Conservation (phyloP, 305 asterid species). For the Coffea humblotiana region DNA sequence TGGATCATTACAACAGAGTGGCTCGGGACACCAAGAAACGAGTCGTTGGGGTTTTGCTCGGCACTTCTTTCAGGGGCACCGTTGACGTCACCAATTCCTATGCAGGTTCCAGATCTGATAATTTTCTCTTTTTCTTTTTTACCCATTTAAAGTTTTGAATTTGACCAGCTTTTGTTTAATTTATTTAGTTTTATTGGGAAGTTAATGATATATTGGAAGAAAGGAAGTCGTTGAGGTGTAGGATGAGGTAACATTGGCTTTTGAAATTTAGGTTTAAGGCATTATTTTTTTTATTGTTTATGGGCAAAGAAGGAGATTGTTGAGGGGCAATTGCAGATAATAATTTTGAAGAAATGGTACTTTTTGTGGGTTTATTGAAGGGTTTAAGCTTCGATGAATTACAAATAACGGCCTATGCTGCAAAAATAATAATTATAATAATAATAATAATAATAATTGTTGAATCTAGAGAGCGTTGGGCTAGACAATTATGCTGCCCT, state of each 20-base stretch:
- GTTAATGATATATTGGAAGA: neutral
- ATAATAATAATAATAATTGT: neutral
- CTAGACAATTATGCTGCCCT: neutral
- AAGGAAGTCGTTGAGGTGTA: neutral
- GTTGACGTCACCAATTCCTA: constrained; percentile 94
- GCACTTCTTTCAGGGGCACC: constrained; percentile 75
- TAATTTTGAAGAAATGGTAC: neutral
- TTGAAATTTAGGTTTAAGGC: constrained; percentile 9
- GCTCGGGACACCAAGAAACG: constrained; percentile 85
- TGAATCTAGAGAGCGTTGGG: neutral
- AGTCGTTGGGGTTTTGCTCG: constrained; percentile 83
- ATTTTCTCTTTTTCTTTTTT: constrained; percentile 6
- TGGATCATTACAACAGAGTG: constrained; percentile 88
- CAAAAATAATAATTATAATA: neutral
- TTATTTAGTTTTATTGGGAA: too few relatives aligned
- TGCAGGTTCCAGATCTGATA: constrained; percentile 71
- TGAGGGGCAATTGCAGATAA: too few relatives aligned
- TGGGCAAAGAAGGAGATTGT: neutral
- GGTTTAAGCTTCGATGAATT: neutral
- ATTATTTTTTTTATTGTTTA: neutral
- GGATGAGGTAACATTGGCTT: neutral
- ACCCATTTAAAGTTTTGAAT: neutral
- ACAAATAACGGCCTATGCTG: neutral
- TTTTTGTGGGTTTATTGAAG: neutral
- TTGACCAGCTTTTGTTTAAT: neutral